Percentiles rank a stretch among this genome's conserved stretches.
These are phyloP conservation scores for Podaxis sp. DNA, from an alignment of 768 basidiomycete genomes.

Conservation along the genomic window DNA sequence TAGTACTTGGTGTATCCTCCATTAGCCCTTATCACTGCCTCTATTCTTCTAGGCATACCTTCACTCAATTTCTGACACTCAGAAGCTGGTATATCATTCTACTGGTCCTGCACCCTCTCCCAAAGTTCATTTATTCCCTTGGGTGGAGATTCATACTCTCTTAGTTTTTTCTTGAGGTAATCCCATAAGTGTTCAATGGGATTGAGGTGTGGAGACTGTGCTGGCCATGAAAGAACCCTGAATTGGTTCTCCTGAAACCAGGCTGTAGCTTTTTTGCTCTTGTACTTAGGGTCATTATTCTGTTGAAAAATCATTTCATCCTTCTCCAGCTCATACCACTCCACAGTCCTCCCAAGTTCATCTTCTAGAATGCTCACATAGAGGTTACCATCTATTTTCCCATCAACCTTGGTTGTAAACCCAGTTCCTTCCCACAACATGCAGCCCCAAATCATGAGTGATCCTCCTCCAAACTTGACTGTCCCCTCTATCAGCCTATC, in stretches of 20 bases:
- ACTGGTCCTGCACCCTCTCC: not conserved
- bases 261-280: slow-evolving; percentile 20
- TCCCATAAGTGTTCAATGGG: slow-evolving; percentile 32
- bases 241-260: slow-evolving; percentile 33
- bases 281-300: slow-evolving; percentile 39
- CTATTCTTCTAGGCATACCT: not conserved
- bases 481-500: too few relatives aligned
- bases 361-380: not conserved
- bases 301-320: slow-evolving; percentile 30
- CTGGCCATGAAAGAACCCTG: slow-evolving; percentile 26
- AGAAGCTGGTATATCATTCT: not conserved
- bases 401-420: not conserved
- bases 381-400: not conserved
- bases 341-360: not conserved
- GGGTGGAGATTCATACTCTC: not conserved
- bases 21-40: not conserved
- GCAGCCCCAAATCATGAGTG: too few relatives aligned
- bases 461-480: too few relatives aligned
- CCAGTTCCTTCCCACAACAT: too few relatives aligned
- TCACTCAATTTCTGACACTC: not conserved
- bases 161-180: slow-evolving; percentile 15
- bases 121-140: not conserved
- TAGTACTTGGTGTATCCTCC: not conserved
- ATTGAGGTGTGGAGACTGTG: slow-evolving; percentile 33
- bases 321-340: too few relatives aligned